phyloP scores from a whole-genome alignment of 352 stramenopile genomes.

The Pythium folliculosum region DNA sequence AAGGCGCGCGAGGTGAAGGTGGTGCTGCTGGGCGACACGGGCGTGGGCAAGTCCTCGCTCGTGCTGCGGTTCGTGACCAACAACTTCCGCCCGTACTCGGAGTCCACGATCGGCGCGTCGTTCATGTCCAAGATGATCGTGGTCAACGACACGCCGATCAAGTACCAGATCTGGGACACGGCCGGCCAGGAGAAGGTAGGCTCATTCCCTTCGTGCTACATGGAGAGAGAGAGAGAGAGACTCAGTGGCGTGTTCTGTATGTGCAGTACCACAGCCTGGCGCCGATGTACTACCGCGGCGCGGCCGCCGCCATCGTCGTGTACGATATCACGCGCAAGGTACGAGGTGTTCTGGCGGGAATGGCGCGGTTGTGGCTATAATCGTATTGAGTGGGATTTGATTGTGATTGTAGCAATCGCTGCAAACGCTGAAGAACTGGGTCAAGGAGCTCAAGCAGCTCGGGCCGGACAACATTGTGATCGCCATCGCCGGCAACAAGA shows the following conservation, averaged over 20 bases:
- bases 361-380: background rate
- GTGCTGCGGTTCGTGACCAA: slow-evolving; percentile 97
- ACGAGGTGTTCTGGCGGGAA: slow-evolving; percentile 14
- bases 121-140: slow-evolving; percentile 98
- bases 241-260: background rate
- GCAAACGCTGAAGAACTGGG: slow-evolving; percentile 94
- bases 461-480: slow-evolving; percentile 94
- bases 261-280: slow-evolving; percentile 94
- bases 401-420: slow-evolving; percentile 86
- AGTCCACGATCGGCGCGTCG: slow-evolving; percentile 97
- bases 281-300: slow-evolving; percentile 98
- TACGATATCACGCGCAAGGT: slow-evolving; percentile 98
- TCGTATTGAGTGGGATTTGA: background rate
- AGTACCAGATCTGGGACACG: slow-evolving; percentile 99
- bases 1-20: slow-evolving; percentile 91
- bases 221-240: background rate
- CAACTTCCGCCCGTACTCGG: slow-evolving; percentile 95
- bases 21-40: slow-evolving; percentile 91
- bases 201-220: too few relatives aligned
- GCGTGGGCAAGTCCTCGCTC: slow-evolving; percentile 96
- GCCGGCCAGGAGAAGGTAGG: slow-evolving; percentile 94
- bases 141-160: slow-evolving; percentile 91
- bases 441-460: slow-evolving; percentile 92
- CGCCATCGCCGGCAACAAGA: slow-evolving; percentile 95
- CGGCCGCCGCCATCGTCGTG: slow-evolving; percentile 96